Base-by-base conservation (phyloP, 345 rosid genomes). In the Citrus sinensis region DNA sequence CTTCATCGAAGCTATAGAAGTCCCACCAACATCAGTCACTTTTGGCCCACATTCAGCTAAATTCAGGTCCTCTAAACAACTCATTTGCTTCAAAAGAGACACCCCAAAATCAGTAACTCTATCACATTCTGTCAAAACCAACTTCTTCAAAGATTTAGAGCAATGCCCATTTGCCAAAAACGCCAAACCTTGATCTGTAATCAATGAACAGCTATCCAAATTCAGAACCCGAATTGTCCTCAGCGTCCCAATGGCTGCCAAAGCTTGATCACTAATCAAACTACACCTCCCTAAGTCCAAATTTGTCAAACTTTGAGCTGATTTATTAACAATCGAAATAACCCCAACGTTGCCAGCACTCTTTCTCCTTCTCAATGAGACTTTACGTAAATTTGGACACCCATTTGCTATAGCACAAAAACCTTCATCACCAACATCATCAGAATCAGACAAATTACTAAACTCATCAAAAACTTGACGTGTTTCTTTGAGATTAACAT, bases 21-120 rank as follows among this genome's bases (percentile, higher is more conserved):
- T 11, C 3, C 85, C 87, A 69, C 88, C 85, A 22, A n/a, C 1
- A 67, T 86, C 88, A 13, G 89, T 88, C 64, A 86, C 82, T 78
- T 75, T 82, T 5, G 79, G 86, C 2, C 91, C 89, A 58, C 91
- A 86, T 9, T 86, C 88, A 24, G 89, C 85, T 11, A 86, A 80
- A 69, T 82, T 85, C 83, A 88, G 54, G 73, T 81, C 88, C 77
- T 88, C 89, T 85, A 88, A 83, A n/a, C 85, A 83, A 67, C 39
- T 40, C 71, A 85, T 79, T 67, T 54, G 68, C 34, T 2, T 77
- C 85, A 88, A 77, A 65, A 79, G 59, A 3, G 82, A 78, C 70
- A 84, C 81, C 24, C 91, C 86, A 65, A 49, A 67, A 79, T 88
- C 87, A 0, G 89, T 82, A 13, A 86, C 66, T 68, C 83, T 67